Evolutionary conservation across 2,329 filamentous ascomycete species (phyloP).

Genomic region (Xenosphaeropsis pyriputrescens): DNA sequence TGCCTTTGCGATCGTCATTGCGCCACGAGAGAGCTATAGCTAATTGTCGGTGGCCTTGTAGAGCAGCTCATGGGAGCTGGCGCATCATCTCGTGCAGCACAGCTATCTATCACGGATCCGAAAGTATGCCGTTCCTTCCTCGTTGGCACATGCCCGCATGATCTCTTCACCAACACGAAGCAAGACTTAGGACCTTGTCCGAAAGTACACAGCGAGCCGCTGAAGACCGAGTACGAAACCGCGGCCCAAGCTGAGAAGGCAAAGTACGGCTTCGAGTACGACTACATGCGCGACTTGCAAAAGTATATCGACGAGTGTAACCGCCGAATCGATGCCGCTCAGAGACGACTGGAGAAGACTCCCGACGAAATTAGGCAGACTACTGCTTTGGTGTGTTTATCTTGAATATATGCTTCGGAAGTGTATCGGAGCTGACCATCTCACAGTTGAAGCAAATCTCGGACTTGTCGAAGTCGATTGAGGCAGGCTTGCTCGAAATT

Average conservation of each 20-base stretch:
- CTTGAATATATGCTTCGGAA: background rate
- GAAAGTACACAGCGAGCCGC: constrained; percentile 73
- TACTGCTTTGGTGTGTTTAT: constrained; percentile 53
- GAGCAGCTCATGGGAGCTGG: constrained; percentile 88
- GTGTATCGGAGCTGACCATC: background rate
- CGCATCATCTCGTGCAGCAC: constrained; percentile 56
- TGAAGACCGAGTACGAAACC: constrained; percentile 79
- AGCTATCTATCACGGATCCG: constrained; percentile 77
- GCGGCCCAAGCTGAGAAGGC: constrained; percentile 46
- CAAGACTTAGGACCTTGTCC: constrained; percentile 87
- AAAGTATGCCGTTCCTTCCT: constrained; percentile 94
- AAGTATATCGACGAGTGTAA: constrained; percentile 98
- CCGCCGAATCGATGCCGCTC: constrained; percentile 77
- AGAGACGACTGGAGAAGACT: constrained; percentile 87
- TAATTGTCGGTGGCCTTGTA: constrained; percentile 13
- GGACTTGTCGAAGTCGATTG: constrained; percentile 65
- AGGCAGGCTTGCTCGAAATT: constrained; percentile 72
- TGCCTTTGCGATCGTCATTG: constrained; percentile 5
- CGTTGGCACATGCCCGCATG: constrained; percentile 87
- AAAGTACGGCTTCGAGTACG: constrained; percentile 82
- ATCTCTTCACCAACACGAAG: constrained; percentile 99
- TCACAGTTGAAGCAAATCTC: constrained; percentile 66
- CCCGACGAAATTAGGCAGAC: constrained; percentile 95
- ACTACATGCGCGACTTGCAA: constrained; percentile 91
- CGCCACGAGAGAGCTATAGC: no score